Percentiles rank a stretch among this genome's conserved stretches.
Evolutionary conservation across 352 stramenopile genomes (phyloP).

Genomic region (Pythium pyrilobum): DNA sequence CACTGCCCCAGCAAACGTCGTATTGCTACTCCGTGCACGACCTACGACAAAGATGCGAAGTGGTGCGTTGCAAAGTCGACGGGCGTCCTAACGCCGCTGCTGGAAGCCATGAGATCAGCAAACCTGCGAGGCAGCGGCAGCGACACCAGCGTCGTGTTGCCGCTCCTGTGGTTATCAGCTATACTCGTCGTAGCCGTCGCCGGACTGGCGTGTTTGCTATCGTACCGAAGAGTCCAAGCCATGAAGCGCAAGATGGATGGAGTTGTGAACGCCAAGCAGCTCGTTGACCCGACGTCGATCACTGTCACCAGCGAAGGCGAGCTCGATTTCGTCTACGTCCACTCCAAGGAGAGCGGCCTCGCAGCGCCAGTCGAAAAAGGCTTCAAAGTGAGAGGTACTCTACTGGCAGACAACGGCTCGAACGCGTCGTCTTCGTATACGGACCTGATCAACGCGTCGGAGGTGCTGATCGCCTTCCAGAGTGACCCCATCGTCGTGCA

Average conservation of each 20-base stretch:
- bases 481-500: constrained; percentile 35
- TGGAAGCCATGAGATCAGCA: constrained; percentile 3
- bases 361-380: neutral
- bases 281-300: neutral
- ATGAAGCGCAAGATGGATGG: neutral
- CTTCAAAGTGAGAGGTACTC: neutral
- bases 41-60: constrained; percentile 13
- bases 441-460: constrained; percentile 37
- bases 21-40: constrained; percentile 38
- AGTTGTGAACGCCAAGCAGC: constrained; percentile 3
- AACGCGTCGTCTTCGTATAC: constrained; percentile 29
- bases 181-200: constrained; percentile 2
- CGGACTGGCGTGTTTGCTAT: neutral
- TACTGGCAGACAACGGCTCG: neutral
- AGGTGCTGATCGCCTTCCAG: constrained; percentile 45
- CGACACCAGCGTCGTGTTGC: constrained; percentile 1
- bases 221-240: neutral
- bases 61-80: constrained; percentile 38
- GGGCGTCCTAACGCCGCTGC: constrained; percentile 19
- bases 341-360: neutral
- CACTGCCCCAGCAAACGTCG: constrained; percentile 23
- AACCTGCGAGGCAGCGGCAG: neutral
- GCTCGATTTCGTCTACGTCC: constrained; percentile 5
- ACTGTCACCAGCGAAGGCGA: constrained; percentile 2
- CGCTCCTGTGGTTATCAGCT: constrained; percentile 4